Percentiles rank a stretch among this genome's conserved stretches.
phyloP scores from a whole-genome alignment of 768 basidiomycete genomes.

The Russula sp. region DNA sequence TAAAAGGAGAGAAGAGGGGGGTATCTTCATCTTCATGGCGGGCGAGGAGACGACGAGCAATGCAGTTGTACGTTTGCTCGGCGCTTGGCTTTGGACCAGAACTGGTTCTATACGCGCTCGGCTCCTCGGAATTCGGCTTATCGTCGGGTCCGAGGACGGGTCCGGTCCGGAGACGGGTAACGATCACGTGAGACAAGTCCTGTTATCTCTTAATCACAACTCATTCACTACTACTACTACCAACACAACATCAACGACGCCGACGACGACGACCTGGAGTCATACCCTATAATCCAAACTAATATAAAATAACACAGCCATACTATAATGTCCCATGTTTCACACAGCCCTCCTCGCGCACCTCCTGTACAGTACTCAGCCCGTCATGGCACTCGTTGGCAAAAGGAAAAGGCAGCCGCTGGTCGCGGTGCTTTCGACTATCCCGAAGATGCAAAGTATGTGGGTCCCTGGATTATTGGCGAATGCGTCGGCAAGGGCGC shows the following conservation, averaged over 20 bases:
- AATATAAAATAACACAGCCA: background rate
- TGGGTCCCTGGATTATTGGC: slow-evolving; percentile 91
- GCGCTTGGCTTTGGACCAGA: background rate
- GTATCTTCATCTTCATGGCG: slow-evolving; percentile 9
- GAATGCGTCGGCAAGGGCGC: slow-evolving; percentile 93
- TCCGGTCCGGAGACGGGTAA: too few relatives aligned
- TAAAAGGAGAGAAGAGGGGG: background rate
- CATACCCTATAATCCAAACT: background rate
- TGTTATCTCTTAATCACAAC: background rate
- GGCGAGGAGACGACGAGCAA: background rate
- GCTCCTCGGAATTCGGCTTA: too few relatives aligned
- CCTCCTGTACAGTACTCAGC: slow-evolving; percentile 68
- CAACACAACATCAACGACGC: background rate
- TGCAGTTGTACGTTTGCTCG: background rate
- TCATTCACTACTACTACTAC: too few relatives aligned
- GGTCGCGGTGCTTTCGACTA: slow-evolving; percentile 69
- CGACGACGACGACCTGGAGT: background rate
- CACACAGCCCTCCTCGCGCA: slow-evolving; percentile 58
- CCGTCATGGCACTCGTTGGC: slow-evolving; percentile 77
- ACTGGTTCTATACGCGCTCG: too few relatives aligned
- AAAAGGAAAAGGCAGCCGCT: slow-evolving; percentile 80
- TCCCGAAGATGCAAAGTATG: slow-evolving; percentile 75
- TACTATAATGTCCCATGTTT: slow-evolving; percentile 28
- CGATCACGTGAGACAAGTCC: slow-evolving; percentile 5
- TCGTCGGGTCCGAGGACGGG: too few relatives aligned